Percentiles rank a stretch among this genome's conserved stretches.
phyloP scores from a whole-genome alignment of 371 early-diverging fungal genomes.

The Mucor sp. region DNA sequence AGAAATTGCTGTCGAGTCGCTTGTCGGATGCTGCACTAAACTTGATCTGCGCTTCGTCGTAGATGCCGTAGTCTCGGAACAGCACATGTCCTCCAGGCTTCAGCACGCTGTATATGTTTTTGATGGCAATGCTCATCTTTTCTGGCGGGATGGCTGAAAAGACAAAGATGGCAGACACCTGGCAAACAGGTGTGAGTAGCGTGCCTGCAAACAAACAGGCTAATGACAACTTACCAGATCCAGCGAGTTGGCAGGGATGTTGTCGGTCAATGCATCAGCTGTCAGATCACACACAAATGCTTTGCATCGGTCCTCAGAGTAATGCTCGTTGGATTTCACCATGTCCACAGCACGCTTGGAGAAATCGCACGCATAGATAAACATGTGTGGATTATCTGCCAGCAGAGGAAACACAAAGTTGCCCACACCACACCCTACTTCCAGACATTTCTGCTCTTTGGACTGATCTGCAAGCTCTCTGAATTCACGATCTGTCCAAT shows the following conservation, averaged over 20 bases:
- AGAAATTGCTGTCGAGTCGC: constrained; percentile 79
- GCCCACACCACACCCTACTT: constrained; percentile 96
- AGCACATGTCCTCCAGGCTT: constrained; percentile 79
- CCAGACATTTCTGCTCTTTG: constrained; percentile 46
- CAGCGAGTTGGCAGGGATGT: constrained; percentile 64
- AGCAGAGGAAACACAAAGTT: constrained; percentile 94
- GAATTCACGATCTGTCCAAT: constrained; percentile 97
- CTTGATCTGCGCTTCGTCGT: constrained; percentile 89
- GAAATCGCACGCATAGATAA: constrained; percentile 85
- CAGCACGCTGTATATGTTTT: constrained; percentile 66
- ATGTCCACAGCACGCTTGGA: constrained; percentile 79
- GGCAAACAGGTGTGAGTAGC: neutral
- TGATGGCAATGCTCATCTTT: constrained; percentile 67
- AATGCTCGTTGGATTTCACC: constrained; percentile 69
- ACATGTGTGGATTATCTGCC: constrained; percentile 70
- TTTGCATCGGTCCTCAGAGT: constrained; percentile 63
- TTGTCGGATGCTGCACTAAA: constrained; percentile 73
- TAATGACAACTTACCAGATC: constrained; percentile 55
- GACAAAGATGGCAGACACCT: constrained; percentile 80
- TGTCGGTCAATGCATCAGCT: constrained; percentile 59
- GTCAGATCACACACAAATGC: constrained; percentile 89
- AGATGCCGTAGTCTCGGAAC: constrained; percentile 89
- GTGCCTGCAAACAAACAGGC: no score
- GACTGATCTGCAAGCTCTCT: constrained; percentile 64
- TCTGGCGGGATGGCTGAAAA: constrained; percentile 88